Conservation (phyloP, 441 rosid genomes). For the Populus hybrid region DNA sequence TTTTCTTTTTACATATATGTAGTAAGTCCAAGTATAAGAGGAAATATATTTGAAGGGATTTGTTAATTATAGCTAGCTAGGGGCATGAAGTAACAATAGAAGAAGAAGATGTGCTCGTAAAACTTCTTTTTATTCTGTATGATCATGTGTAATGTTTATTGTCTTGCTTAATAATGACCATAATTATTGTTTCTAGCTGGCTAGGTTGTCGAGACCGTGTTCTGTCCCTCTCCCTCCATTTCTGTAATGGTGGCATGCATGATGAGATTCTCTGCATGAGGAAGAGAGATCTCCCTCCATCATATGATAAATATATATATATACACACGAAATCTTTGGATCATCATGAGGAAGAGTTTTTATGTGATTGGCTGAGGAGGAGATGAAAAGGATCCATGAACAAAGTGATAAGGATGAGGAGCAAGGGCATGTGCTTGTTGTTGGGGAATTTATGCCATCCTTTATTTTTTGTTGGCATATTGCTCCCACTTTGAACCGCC, state of each 20-base stretch:
- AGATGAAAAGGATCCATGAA: constrained; percentile 28
- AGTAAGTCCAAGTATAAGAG: constrained; percentile 3
- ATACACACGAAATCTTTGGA: too few relatives aligned
- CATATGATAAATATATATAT: too few relatives aligned
- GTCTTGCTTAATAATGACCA: constrained; percentile 23
- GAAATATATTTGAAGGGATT: constrained; percentile 18
- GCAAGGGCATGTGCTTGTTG: constrained; percentile 35
- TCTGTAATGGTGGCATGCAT: not conserved
- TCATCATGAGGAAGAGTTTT: too few relatives aligned
- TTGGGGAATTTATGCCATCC: constrained; percentile 14
- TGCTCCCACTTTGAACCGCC: not conserved
- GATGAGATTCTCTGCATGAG: constrained; percentile 20
- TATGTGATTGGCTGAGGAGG: constrained; percentile 18
- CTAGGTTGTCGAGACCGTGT: constrained; percentile 17
- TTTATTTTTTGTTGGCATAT: not conserved
- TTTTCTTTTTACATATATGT: not conserved
- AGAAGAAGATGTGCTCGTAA: not conserved
- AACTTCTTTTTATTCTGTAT: not conserved
- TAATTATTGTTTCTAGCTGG: not conserved
- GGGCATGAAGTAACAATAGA: constrained; percentile 26
- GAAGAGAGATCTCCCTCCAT: too few relatives aligned
- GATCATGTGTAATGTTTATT: constrained; percentile 3
- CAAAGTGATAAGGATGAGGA: constrained; percentile 26
- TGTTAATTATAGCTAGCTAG: constrained; percentile 8
- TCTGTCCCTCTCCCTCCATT: not conserved